phyloP scores from a whole-genome alignment of 345 rosid species.

The Litchi chinensis region DNA sequence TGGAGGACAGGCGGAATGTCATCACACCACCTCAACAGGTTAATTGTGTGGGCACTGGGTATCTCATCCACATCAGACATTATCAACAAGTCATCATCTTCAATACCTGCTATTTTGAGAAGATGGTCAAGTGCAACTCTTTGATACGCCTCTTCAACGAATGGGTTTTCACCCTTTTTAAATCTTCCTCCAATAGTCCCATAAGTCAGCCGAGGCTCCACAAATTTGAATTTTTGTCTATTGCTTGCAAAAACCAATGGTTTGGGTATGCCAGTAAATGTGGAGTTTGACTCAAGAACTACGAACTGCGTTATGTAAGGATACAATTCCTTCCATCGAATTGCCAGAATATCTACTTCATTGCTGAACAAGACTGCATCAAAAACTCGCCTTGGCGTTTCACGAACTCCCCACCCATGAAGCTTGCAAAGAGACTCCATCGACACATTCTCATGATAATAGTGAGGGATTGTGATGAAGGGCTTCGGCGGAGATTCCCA shows the following conservation, averaged over 20 bases:
- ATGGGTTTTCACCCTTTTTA: slow-evolving; percentile 83
- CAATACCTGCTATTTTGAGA: slow-evolving; percentile 78
- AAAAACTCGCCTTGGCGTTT: slow-evolving; percentile 78
- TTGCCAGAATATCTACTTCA: slow-evolving; percentile 72
- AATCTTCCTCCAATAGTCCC: slow-evolving; percentile 86
- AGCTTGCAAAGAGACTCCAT: slow-evolving; percentile 77
- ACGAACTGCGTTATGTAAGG: slow-evolving; percentile 86
- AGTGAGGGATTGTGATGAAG: slow-evolving; percentile 65
- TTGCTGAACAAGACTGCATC: slow-evolving; percentile 89
- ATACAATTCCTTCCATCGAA: slow-evolving; percentile 88
- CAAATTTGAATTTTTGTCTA: slow-evolving; percentile 58
- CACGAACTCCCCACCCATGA: slow-evolving; percentile 87
- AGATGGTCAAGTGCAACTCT: slow-evolving; percentile 85
- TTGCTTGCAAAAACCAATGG: slow-evolving; percentile 59
- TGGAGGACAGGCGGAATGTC: slow-evolving; percentile 79
- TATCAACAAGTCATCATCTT: slow-evolving; percentile 89
- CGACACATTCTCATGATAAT: slow-evolving; percentile 68
- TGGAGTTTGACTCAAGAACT: slow-evolving; percentile 89
- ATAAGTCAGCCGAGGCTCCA: slow-evolving; percentile 76
- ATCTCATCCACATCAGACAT: slow-evolving; percentile 99
- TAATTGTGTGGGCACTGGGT: slow-evolving; percentile 89
- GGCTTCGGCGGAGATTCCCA: slow-evolving; percentile 76
- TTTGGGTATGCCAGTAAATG: slow-evolving; percentile 76
- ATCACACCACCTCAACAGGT: slow-evolving; percentile 91
- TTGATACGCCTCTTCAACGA: slow-evolving; percentile 92